phyloP scores from a whole-genome alignment of 805 yeast species.

The Metahyphopichia silvanorum region DNA sequence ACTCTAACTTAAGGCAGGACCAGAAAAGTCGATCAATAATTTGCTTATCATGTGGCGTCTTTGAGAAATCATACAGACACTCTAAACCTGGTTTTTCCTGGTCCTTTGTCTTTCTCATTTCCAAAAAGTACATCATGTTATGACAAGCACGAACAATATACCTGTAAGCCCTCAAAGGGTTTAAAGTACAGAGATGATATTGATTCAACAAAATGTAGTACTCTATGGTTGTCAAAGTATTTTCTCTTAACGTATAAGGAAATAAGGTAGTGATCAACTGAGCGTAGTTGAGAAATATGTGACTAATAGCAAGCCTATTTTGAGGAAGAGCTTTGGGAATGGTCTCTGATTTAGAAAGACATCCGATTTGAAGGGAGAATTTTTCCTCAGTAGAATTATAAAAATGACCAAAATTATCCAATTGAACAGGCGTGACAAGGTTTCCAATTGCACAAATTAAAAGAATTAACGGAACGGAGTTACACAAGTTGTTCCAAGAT shows the following conservation, averaged over 20 bases:
- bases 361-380: conserved; percentile 14
- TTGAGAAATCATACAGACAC: background rate
- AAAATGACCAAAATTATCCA: conserved; percentile 29
- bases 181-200: conserved; percentile 20
- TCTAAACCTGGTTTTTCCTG: no score
- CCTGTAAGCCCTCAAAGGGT: conserved; percentile 25
- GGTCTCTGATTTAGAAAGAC: conserved; percentile 10
- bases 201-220: conserved; percentile 24
- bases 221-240: conserved; percentile 13
- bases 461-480: conserved; percentile 22
- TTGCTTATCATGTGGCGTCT: conserved; percentile 8
- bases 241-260: conserved; percentile 15
- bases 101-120: conserved; percentile 11
- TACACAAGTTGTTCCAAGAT: conserved; percentile 17
- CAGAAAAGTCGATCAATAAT: conserved; percentile 30
- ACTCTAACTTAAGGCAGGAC: conserved; percentile 35
- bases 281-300: conserved; percentile 19
- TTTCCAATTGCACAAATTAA: conserved; percentile 32
- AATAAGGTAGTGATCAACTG: conserved; percentile 15
- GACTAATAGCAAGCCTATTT: conserved; percentile 19
- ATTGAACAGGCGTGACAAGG: conserved; percentile 25
- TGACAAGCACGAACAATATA: conserved; percentile 23
- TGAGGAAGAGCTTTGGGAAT: conserved; percentile 11
- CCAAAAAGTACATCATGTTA: conserved; percentile 26
- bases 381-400: conserved; percentile 26